Evolutionary conservation across 1,284 basidiomycete species (phyloP).

Genomic region (Marasmius tenuissimus): DNA sequence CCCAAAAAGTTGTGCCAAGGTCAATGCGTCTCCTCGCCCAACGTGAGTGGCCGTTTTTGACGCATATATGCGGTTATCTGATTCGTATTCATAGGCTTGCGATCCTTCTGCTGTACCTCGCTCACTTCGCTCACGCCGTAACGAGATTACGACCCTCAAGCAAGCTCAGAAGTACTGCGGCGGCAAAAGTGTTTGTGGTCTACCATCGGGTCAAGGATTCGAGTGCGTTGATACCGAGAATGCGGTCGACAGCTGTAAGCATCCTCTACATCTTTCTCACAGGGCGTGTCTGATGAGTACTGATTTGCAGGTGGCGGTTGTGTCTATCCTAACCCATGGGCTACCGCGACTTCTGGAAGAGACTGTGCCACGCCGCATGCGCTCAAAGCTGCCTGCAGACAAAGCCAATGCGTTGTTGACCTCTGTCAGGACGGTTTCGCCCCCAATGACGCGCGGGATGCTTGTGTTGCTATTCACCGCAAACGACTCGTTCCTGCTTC

Average conservation of each 20-base stretch:
- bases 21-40: conserved; percentile 9
- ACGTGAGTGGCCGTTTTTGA: conserved; percentile 6
- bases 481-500: not conserved
- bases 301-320: conserved; percentile 18
- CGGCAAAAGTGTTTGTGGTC: conserved; percentile 14
- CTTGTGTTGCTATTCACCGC: conserved; percentile 1
- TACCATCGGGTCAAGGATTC: conserved; percentile 8
- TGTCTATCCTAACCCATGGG: conserved; percentile 13
- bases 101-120: conserved; percentile 14
- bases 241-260: conserved; percentile 18
- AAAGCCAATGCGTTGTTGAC: conserved; percentile 15
- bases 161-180: conserved; percentile 14
- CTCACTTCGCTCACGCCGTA: conserved; percentile 13
- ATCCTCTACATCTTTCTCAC: not conserved
- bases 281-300: not conserved
- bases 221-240: conserved; percentile 16
- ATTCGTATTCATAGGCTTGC: not conserved
- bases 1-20: conserved; percentile 12
- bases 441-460: not conserved
- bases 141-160: conserved; percentile 9
- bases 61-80: not conserved
- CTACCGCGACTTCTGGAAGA: conserved; percentile 1
- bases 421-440: conserved; percentile 9
- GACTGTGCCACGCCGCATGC: conserved; percentile 16
- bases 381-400: conserved; percentile 11